Base-by-base conservation (phyloP, 768 basidiomycete genomes). In the Mycena rebaudengoi region DNA sequence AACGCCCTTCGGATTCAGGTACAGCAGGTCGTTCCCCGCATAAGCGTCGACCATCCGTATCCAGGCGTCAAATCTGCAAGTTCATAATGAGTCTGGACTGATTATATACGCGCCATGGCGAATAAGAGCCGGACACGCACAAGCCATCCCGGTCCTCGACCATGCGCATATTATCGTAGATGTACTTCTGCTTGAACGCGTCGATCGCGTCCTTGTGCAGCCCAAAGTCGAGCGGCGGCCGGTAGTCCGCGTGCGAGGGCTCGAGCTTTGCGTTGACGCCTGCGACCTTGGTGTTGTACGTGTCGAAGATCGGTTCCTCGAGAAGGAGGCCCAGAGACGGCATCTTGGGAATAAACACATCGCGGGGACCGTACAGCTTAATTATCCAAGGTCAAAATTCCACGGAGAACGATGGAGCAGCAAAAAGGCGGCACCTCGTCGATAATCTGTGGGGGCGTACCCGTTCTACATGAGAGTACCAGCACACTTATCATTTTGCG, bases 401-500 rank as follows among this genome's bases (percentile, higher is more conserved):
- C 62, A 40, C 45, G 16, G 41, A 25, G 25, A 11, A 29, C 55
- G 21, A 7, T 43, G 10, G 20, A 10, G 32, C 25, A 6, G 43
- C 33, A 46, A 18, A 32, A 16, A 39, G 13, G 32, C 35, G 64
- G 10, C 73, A 90, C 92, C 78, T 94, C 89, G 62, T 89, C 85
- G 44, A 99, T 88, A 45, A 98, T 76, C 4, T 86, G 80, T 14
- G 88, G 75, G 1, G 96, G 94, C 0, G 94, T 91, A 4, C 81
- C 81, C 5, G 94, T 93, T 60, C 97, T 84, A 70, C 87, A 88
- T 18, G 88, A 80, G 40, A 98, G 80, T n/a, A 98, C 88, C 18
- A 96, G 83, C 32, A 88, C 85, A 4, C 91, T 86, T 79, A 98
- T 94, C 98, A 99, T 99, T 80, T 99, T 99, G 62, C 98, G 91